Evolutionary conservation across 352 stramenopile species (phyloP).

Genomic region (Pythium scleroteichum): DNA sequence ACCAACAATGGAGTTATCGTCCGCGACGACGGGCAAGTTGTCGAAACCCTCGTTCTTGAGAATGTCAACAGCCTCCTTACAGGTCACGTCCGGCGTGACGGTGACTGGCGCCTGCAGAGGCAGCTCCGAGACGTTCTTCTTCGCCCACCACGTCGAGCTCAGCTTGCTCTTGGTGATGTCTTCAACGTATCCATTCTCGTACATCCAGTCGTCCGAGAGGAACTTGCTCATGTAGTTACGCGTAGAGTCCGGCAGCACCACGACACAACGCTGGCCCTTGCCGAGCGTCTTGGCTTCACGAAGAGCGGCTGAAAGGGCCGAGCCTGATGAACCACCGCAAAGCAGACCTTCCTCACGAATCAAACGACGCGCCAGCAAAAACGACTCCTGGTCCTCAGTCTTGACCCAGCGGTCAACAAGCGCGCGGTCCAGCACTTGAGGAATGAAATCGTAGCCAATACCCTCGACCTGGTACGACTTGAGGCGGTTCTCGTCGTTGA

Average conservation of each 20-base stretch:
- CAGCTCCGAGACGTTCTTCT: conserved; percentile 90
- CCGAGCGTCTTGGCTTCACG: conserved; percentile 86
- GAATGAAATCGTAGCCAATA: conserved; percentile 98
- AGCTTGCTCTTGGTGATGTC: conserved; percentile 71
- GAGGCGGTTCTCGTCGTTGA: conserved; percentile 93
- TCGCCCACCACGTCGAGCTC: conserved; percentile 94
- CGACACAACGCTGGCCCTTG: conserved; percentile 91
- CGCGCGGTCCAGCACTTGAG: conserved; percentile 92
- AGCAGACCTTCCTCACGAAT: conserved; percentile 96
- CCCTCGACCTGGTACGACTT: conserved; percentile 94
- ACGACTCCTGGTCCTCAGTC: conserved; percentile 91
- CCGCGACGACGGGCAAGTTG: conserved; percentile 73
- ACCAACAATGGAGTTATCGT: conserved; percentile 91
- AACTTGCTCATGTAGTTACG: conserved; percentile 99
- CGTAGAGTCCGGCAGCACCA: conserved; percentile 95
- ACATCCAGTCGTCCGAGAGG: conserved; percentile 95
- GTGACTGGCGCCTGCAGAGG: conserved; percentile 90
- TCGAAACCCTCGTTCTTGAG: conserved; percentile 92
- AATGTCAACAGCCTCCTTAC: conserved; percentile 93
- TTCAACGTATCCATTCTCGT: conserved; percentile 82
- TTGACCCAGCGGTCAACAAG: conserved; percentile 96
- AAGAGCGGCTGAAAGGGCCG: conserved; percentile 86
- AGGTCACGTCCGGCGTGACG: conserved; percentile 88
- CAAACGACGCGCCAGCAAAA: conserved; percentile 92
- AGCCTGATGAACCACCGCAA: conserved; percentile 93